A percentile compares a stretch with the other conserved stretches of the same genome.
Conservation (phyloP, 768 basidiomycete species). For the Xerocomellus chrysenteron region DNA sequence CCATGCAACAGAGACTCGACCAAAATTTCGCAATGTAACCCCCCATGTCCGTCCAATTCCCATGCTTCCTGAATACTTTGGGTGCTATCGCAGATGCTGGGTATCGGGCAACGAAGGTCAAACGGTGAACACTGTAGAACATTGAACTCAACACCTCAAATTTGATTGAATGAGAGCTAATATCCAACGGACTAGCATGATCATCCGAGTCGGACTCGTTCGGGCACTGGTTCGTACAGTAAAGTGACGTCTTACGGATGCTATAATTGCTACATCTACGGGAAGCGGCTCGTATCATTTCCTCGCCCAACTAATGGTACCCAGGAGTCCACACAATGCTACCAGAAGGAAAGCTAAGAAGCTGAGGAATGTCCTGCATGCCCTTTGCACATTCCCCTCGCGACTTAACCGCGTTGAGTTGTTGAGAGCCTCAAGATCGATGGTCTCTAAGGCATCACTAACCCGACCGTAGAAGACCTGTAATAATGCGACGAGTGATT, state of each 20-base stretch:
- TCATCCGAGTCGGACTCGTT: neutral
- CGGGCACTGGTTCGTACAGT: neutral
- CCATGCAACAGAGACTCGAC: conserved; percentile 14
- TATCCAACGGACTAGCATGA: neutral
- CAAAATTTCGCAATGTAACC: neutral
- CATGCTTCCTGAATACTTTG: neutral
- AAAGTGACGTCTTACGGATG: neutral
- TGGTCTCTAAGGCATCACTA: neutral
- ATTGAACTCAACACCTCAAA: neutral
- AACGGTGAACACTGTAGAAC: neutral
- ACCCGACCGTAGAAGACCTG: conserved; percentile 19
- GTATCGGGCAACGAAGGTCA: neutral
- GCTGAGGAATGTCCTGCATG: conserved; percentile 15
- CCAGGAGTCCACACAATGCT: conserved; percentile 21
- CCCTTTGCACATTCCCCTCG: conserved; percentile 16
- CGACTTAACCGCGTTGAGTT: neutral
- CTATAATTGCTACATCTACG: neutral
- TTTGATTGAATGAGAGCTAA: neutral
- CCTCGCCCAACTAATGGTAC: conserved; percentile 15
- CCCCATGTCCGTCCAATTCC: neutral
- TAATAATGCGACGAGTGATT: conserved; percentile 44
- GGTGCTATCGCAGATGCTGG: neutral
- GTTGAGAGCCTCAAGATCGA: conserved; percentile 25
- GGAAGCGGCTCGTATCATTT: conserved; percentile 10
- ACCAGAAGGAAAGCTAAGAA: conserved; percentile 23